These are phyloP conservation scores for Plenodomus biglobosus DNA, from an alignment of 2,329 filamentous ascomycete genomes.

Conservation along the genomic window DNA sequence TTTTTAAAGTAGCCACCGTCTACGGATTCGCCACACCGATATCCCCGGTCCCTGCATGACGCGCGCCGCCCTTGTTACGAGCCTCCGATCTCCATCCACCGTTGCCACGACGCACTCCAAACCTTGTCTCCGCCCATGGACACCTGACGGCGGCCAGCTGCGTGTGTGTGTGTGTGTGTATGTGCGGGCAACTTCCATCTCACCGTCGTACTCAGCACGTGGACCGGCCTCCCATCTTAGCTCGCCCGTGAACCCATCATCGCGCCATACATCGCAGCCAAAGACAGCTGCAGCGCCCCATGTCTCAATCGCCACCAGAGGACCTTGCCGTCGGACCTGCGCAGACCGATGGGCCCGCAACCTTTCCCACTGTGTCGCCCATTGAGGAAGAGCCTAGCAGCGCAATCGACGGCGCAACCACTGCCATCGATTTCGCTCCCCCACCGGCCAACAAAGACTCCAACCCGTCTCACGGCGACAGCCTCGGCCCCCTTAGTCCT, in stretches of 20 bases:
- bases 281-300: constrained; percentile 14
- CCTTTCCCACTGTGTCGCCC: constrained; percentile 15
- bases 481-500: constrained; percentile 42
- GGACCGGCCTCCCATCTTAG: neutral
- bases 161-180: constrained; percentile 14
- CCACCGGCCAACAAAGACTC: constrained; percentile 13
- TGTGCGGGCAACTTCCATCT: constrained; percentile 9
- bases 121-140: constrained; percentile 19
- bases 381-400: constrained; percentile 15
- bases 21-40: constrained; percentile 11
- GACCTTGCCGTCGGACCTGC: constrained; percentile 13
- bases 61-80: constrained; percentile 17
- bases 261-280: neutral
- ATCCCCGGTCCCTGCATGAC: constrained; percentile 25
- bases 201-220: constrained; percentile 3
- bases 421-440: constrained; percentile 3
- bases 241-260: constrained; percentile 3
- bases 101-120: constrained; percentile 5
- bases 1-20: constrained; percentile 12
- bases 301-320: constrained; percentile 31
- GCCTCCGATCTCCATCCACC: constrained; percentile 1
- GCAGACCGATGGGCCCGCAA: constrained; percentile 4
- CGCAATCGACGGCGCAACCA: constrained; percentile 7
- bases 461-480: constrained; percentile 20
- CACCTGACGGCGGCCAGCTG: constrained; percentile 14